A percentile compares a stretch with the other conserved stretches of the same genome.
These are phyloP conservation scores for Cytospora piceae DNA, from an alignment of 2,329 filamentous ascomycete genomes.

Conservation along the genomic window DNA sequence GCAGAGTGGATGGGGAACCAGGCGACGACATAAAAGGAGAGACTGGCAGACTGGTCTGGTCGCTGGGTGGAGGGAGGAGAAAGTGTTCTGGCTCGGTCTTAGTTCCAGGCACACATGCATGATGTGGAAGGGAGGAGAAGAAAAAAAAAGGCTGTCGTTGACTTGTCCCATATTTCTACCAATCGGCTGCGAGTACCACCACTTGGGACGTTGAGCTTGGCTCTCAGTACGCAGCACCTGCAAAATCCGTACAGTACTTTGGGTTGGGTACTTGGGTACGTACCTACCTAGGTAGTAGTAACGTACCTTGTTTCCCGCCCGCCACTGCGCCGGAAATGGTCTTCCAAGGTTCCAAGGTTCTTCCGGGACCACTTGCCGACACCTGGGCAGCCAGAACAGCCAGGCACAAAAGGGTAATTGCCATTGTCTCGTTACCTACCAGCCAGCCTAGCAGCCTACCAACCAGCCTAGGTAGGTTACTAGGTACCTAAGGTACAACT, in stretches of 20 bases:
- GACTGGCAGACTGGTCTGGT: neutral
- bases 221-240: no score
- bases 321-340: no score
- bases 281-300: no score
- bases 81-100: slow-evolving; percentile 24
- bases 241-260: no score
- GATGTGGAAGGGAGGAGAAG: neutral
- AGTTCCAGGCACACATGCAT: slow-evolving; percentile 28
- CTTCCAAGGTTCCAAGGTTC: neutral
- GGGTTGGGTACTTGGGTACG: no score
- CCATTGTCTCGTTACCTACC: no score
- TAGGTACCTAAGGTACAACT: no score
- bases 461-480: no score
- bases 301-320: neutral
- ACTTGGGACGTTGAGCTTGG: slow-evolving; percentile 12
- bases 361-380: neutral
- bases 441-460: no score
- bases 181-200: slow-evolving; percentile 19
- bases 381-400: neutral
- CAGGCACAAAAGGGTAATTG: neutral
- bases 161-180: slow-evolving; percentile 4
- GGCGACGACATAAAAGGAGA: neutral
- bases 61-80: neutral
- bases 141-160: slow-evolving; percentile 6
- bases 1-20: neutral